These are phyloP conservation scores for Cymbopogon citratus DNA, from an alignment of 176 grass and related monocot species.

Conservation along the genomic window DNA sequence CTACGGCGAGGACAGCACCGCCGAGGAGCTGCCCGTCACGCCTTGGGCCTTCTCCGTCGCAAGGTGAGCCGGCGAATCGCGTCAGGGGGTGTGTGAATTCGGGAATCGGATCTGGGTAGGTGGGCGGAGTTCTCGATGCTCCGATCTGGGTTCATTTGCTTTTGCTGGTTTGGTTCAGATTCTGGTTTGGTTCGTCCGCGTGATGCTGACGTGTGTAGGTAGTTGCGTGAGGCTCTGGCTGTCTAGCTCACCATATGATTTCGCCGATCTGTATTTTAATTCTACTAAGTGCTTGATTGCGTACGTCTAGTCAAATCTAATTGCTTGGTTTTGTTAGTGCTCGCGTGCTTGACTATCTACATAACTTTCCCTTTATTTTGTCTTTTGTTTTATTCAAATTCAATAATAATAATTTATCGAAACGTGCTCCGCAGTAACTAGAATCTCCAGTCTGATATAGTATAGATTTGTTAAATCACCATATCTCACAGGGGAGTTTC, in stretches of 20 bases:
- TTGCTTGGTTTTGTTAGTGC: neutral
- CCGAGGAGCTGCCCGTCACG: slow-evolving; percentile 72
- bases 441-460: neutral
- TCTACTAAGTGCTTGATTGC: too few species aligned
- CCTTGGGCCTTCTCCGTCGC: slow-evolving; percentile 86
- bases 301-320: neutral
- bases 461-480: neutral
- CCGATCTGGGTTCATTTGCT: slow-evolving; percentile 17
- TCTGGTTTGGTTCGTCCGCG: slow-evolving; percentile 18
- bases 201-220: slow-evolving; percentile 22
- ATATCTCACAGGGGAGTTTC: neutral
- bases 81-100: neutral
- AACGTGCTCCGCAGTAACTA: neutral
- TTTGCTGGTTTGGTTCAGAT: neutral
- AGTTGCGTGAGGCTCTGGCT: neutral
- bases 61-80: slow-evolving; percentile 52
- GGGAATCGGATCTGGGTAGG: slow-evolving; percentile 24
- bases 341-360: neutral
- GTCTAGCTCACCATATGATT: neutral
- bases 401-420: neutral
- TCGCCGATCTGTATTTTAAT: too few species aligned
- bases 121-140: slow-evolving; percentile 36
- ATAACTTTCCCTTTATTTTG: neutral
- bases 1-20: slow-evolving; percentile 61
- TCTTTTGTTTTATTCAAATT: neutral